Conservation (phyloP, 306 rosid species). For the Lathyrus aphaca region DNA sequence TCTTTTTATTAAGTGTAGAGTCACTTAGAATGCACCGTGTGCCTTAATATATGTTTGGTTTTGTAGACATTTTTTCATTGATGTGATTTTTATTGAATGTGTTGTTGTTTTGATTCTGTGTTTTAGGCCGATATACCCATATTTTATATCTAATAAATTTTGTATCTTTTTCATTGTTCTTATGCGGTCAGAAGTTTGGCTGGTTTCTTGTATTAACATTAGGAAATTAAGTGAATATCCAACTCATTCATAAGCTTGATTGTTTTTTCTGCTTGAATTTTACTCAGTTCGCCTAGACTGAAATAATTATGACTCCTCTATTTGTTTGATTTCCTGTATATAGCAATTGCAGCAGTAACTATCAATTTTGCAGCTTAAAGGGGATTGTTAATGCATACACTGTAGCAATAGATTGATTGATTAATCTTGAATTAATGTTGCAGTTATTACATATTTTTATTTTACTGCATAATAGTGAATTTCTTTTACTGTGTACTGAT, state of each 20-base stretch:
- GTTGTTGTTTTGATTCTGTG: neutral
- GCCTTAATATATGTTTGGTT: neutral
- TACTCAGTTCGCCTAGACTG: neutral
- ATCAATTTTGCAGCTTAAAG: neutral
- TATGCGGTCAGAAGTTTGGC: neutral
- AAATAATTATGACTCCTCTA: neutral
- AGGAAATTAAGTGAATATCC: too few species aligned
- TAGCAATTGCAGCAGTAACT: neutral
- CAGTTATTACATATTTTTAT: neutral
- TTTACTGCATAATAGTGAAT: neutral
- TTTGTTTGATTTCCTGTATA: neutral
- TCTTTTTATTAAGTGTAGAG: neutral
- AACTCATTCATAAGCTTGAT: neutral
- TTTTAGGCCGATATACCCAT: neutral
- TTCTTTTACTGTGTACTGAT: slow-evolving; percentile 12
- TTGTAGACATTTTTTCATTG: neutral
- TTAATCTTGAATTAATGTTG: neutral
- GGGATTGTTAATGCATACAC: neutral
- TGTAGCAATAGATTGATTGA: neutral
- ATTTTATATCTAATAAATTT: neutral
- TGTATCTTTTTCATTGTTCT: neutral
- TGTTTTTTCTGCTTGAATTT: slow-evolving; percentile 1
- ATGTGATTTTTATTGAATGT: neutral
- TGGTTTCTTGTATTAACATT: neutral
- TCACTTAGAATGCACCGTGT: neutral